A percentile compares a stretch with the other conserved stretches of the same genome.
Evolutionary conservation across 2,329 filamentous ascomycete species (phyloP).

Genomic region (Metarhizium humberi): DNA sequence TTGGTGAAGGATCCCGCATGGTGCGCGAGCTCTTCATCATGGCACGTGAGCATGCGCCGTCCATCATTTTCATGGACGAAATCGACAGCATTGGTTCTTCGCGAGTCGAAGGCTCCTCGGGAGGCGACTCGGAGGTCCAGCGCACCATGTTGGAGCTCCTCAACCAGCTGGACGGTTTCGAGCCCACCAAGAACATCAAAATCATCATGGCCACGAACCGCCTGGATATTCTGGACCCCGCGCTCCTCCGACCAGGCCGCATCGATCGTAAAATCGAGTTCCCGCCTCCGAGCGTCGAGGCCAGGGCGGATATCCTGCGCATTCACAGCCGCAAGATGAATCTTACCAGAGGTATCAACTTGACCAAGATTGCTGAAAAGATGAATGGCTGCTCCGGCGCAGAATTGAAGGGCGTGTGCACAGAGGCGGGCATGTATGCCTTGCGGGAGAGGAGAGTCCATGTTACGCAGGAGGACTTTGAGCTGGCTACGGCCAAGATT

Average conservation of each 20-base stretch:
- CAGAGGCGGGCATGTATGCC: slow-evolving; percentile 97
- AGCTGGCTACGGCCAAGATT: slow-evolving; percentile 96
- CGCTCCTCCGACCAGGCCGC: slow-evolving; percentile 86
- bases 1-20: slow-evolving; percentile 96
- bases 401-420: slow-evolving; percentile 97
- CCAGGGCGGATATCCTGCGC: slow-evolving; percentile 90
- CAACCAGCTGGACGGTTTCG: slow-evolving; percentile 97
- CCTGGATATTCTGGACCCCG: slow-evolving; percentile 92
- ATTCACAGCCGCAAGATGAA: slow-evolving; percentile 99
- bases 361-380: slow-evolving; percentile 98
- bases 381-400: slow-evolving; percentile 99
- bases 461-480: slow-evolving; percentile 98
- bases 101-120: slow-evolving; percentile 88
- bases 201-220: slow-evolving; percentile 99
- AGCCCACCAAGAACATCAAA: slow-evolving; percentile 99
- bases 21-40: slow-evolving; percentile 98
- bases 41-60: slow-evolving; percentile 94
- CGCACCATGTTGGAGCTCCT: slow-evolving; percentile 97
- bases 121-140: slow-evolving; percentile 95
- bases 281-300: slow-evolving; percentile 91
- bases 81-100: slow-evolving; percentile 98
- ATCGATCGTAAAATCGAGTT: slow-evolving; percentile 99
- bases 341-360: slow-evolving; percentile 90
- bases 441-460: slow-evolving; percentile 91
- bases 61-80: slow-evolving; percentile 99